These are phyloP conservation scores for Cryptococcus floricola DNA, from an alignment of 1,284 basidiomycete genomes.

Conservation along the genomic window DNA sequence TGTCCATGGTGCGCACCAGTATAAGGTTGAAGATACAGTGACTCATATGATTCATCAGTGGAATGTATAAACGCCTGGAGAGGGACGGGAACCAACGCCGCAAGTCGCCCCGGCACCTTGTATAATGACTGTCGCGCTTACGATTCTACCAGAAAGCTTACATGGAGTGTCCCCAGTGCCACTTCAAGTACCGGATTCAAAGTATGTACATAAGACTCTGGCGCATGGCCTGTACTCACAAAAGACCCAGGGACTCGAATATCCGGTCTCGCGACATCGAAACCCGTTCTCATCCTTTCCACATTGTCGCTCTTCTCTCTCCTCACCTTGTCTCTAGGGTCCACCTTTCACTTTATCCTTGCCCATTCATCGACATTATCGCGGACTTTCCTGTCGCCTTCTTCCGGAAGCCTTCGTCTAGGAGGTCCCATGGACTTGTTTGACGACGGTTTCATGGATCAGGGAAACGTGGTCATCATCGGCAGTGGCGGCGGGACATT, in stretches of 20 bases:
- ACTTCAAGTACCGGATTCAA: conserved; percentile 41
- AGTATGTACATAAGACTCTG: conserved; percentile 14
- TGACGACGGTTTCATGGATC: conserved; percentile 13
- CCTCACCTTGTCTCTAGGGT: conserved; percentile 33
- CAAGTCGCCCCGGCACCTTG: conserved; percentile 14
- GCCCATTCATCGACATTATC: conserved; percentile 13
- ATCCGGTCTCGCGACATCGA: conserved; percentile 43
- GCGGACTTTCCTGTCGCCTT: conserved; percentile 6
- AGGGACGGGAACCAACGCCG: conserved; percentile 41
- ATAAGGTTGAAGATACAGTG: background rate
- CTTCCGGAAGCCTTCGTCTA: background rate
- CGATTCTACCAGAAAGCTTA: conserved; percentile 32
- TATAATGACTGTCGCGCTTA: background rate
- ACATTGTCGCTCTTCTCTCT: conserved; percentile 35
- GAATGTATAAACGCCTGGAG: conserved; percentile 47
- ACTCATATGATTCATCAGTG: conserved; percentile 18
- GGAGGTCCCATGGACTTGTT: conserved; percentile 10
- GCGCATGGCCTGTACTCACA: conserved; percentile 1
- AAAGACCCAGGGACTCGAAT: conserved; percentile 28
- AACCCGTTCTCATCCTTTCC: conserved; percentile 33
- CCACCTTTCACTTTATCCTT: conserved; percentile 25
- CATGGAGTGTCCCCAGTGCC: conserved; percentile 47
- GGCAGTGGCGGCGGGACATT: conserved; percentile 28
- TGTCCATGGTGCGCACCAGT: conserved; percentile 30
- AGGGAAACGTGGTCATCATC: conserved; percentile 21